Evolutionary conservation across 352 stramenopile species (phyloP).

Genomic region (Phytophthora vignae): DNA sequence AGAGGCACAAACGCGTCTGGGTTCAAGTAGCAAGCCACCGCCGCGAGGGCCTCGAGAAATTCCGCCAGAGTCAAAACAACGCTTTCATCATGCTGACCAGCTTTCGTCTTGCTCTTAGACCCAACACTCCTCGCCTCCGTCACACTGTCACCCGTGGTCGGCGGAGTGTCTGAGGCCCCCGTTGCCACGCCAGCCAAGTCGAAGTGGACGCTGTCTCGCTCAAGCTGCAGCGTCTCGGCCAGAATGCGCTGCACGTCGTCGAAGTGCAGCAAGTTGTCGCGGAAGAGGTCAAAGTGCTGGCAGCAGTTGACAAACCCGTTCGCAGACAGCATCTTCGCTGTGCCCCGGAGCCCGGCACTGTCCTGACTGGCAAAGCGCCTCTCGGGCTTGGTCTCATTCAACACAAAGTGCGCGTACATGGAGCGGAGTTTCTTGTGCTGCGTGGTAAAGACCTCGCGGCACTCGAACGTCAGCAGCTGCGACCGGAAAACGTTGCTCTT

Average conservation of each 20-base stretch:
- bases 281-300: slow-evolving; percentile 62
- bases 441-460: slow-evolving; percentile 58
- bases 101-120: slow-evolving; percentile 13
- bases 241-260: slow-evolving; percentile 72
- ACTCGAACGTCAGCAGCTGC: slow-evolving; percentile 54
- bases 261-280: slow-evolving; percentile 66
- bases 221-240: slow-evolving; percentile 64
- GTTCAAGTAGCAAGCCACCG: slow-evolving; percentile 67
- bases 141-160: not conserved
- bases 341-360: slow-evolving; percentile 6
- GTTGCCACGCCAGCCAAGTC: slow-evolving; percentile 7
- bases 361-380: slow-evolving; percentile 16
- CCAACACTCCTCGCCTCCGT: not conserved
- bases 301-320: slow-evolving; percentile 57
- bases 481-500: slow-evolving; percentile 59
- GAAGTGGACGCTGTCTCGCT: slow-evolving; percentile 64
- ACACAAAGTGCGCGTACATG: slow-evolving; percentile 57
- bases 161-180: not conserved
- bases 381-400: slow-evolving; percentile 14
- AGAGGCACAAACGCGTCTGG: slow-evolving; percentile 70
- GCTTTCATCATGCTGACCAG: slow-evolving; percentile 20
- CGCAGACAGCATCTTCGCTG: slow-evolving; percentile 51
- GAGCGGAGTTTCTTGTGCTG: slow-evolving; percentile 54
- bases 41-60: slow-evolving; percentile 65
- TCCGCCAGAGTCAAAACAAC: slow-evolving; percentile 67